These are phyloP conservation scores for Coelastrella sp. DNA, from an alignment of 139 green algal genomes.

Conservation along the genomic window DNA sequence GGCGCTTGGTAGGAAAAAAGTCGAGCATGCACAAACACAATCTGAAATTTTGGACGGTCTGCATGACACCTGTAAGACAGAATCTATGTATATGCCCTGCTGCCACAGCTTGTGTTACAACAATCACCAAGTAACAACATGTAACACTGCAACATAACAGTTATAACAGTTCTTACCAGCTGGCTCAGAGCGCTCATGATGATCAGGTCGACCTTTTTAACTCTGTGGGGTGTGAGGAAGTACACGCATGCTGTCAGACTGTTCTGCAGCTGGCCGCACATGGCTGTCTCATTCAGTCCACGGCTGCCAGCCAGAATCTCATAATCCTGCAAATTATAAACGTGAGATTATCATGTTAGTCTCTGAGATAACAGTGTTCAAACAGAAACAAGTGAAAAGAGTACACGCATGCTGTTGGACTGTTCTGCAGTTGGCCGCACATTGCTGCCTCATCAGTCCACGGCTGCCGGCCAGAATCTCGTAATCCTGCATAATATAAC, in stretches of 20 bases:
- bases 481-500: too few species aligned
- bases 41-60: too few species aligned
- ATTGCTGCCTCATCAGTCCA: too few species aligned
- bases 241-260: constrained; percentile 41
- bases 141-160: background rate
- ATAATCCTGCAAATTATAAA: constrained; percentile 29
- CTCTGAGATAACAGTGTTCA: too few species aligned
- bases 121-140: background rate
- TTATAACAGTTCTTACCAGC: constrained; percentile 10
- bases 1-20: too few species aligned
- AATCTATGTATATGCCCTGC: too few species aligned
- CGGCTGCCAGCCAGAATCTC: constrained; percentile 33
- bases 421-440: background rate
- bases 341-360: too few species aligned
- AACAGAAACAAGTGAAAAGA: background rate
- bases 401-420: constrained; percentile 37
- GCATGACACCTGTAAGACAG: too few species aligned
- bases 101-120: too few species aligned
- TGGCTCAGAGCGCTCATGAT: constrained; percentile 39
- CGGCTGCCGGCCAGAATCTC: too few species aligned
- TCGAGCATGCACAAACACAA: too few species aligned
- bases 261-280: constrained; percentile 48
- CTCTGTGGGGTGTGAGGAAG: constrained; percentile 28
- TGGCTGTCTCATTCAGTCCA: constrained; percentile 11
- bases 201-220: constrained; percentile 43